Evolutionary conservation across 2,329 filamentous ascomycete genomes (phyloP), one percentile per base, ranked within the genome.

Genomic region (Helotiales sp.): DNA sequence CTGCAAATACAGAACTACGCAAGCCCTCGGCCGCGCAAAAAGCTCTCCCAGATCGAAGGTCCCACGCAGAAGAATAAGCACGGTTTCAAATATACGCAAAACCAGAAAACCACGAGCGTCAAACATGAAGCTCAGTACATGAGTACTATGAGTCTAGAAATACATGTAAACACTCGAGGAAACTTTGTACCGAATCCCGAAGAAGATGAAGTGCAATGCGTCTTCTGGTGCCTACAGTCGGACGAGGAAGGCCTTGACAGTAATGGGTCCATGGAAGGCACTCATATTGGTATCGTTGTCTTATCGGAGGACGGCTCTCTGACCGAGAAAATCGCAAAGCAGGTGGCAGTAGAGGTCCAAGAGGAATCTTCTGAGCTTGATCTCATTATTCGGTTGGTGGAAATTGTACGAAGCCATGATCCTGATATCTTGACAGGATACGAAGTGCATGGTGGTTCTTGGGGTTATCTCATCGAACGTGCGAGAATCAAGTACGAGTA

Each of bases 341-440:
- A 87, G 57, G 78, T 84, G 2, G 72, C 76, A 12, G 77, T 86
- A 0, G 85, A 91, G 42, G 81, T 96, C 0, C 79, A 89, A 24
- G 83, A 87, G 60, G 93, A 98, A 73, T 73, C 80, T 9, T 87
- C 88, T 0, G 95, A 99, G 72, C 80, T 96, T 2, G 91, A 96
- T 63, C 73, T 97, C 29, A 85, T 99, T 71, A 89, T 90, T 42
- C 83, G 86, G n/a, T 83, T 98, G 73, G 87, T 96, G 15, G 88
- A 95, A 65, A 87, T 96, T 67, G 93, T 99, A 19, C 85, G 92
- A 34, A 78, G 79, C 2, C 82, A 89, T 66, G 95, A 99, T 71
- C 95, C 95, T 0, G 95, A 99, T 68, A 90, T 99, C 27, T 78
- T 99, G 40, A 95, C 93, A 0, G 95, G 95, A 0, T 99, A 95